phyloP scores from a whole-genome alignment of 345 rosid species.

The Citropsis articulata region DNA sequence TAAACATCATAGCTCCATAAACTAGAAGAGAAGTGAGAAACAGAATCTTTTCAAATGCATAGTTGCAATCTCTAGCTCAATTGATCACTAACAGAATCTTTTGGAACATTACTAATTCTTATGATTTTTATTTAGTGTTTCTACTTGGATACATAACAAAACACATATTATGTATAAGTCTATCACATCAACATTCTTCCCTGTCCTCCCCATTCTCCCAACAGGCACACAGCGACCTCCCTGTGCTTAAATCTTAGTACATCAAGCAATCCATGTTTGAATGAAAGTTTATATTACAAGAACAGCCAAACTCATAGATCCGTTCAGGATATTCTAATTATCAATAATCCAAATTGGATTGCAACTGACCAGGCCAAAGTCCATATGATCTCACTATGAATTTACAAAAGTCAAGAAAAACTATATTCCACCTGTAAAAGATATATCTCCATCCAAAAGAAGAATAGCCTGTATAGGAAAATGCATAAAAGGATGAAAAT shows the following conservation, averaged over 20 bases:
- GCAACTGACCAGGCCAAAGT: not conserved
- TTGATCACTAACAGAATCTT: not conserved
- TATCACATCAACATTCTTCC: not conserved
- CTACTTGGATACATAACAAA: not conserved
- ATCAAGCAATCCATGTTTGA: not conserved
- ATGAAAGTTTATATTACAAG: not conserved
- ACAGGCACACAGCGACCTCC: not conserved
- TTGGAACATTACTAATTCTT: not conserved
- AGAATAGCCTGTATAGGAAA: not conserved
- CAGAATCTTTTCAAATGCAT: not conserved
- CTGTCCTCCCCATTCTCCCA: not conserved
- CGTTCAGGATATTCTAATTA: not conserved
- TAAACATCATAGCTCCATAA: not conserved
- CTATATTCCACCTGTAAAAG: not conserved
- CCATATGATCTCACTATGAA: not conserved
- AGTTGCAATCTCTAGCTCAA: not conserved
- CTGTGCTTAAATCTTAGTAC: not conserved
- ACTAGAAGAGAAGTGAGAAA: not conserved
- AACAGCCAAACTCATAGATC: not conserved
- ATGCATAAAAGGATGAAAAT: not conserved
- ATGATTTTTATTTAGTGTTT: not conserved
- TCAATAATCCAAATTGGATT: not conserved
- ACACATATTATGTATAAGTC: not conserved
- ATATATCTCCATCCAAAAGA: not conserved
- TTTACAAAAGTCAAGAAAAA: not conserved